Conservation (phyloP, 768 basidiomycete species). For the Kwoniella dejecticola region DNA sequence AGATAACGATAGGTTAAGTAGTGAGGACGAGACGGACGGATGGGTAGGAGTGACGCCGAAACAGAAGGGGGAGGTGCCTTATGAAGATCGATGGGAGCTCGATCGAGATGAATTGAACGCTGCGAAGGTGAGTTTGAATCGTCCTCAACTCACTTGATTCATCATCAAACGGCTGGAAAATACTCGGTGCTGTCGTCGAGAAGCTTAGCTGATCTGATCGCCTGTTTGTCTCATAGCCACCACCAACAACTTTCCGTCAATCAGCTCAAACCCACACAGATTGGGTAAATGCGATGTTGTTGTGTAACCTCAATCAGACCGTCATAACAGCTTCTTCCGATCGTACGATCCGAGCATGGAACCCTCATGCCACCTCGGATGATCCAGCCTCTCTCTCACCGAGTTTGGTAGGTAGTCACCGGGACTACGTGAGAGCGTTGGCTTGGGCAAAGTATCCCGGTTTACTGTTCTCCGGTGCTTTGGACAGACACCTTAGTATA, state of each 20-base stretch:
- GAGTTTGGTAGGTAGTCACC: conserved; percentile 52
- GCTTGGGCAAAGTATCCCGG: conserved; percentile 47
- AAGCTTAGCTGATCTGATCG: conserved; percentile 49
- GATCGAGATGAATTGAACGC: conserved; percentile 62
- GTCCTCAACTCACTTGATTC: too few relatives aligned
- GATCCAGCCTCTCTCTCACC: conserved; percentile 61
- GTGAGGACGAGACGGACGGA: conserved; percentile 41
- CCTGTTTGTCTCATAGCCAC: conserved; percentile 31
- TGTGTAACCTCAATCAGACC: conserved; percentile 90
- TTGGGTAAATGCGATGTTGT: conserved; percentile 92
- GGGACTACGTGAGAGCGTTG: conserved; percentile 53
- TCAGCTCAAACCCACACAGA: conserved; percentile 86
- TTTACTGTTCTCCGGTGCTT: conserved; percentile 66
- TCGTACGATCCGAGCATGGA: conserved; percentile 91
- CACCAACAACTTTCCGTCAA: conserved; percentile 71
- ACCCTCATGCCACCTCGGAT: conserved; percentile 68
- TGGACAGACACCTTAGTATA: conserved; percentile 88
- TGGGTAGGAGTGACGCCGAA: conserved; percentile 31
- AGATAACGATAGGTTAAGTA: conserved; percentile 59
- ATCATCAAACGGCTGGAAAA: too few relatives aligned
- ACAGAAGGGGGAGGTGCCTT: conserved; percentile 61
- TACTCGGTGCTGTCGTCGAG: too few relatives aligned
- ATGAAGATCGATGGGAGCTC: conserved; percentile 78
- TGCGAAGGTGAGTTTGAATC: conserved; percentile 55
- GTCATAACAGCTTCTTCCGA: conserved; percentile 95